Conservation (phyloP, 306 rosid species). For the Sphenostylis stenocarpa region DNA sequence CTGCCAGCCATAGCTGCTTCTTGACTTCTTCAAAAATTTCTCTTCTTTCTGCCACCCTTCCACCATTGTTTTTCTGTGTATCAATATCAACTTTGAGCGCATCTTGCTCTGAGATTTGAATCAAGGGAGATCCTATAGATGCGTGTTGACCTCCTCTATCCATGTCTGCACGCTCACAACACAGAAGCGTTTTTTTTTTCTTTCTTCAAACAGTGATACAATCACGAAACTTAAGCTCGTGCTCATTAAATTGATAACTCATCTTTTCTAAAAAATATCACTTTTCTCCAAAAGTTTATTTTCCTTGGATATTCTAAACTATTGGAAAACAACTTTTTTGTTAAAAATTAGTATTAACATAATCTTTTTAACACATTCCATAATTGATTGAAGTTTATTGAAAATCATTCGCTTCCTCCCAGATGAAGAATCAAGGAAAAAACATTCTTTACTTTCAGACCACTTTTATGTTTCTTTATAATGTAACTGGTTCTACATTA, state of each 20-base stretch:
- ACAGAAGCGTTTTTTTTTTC: neutral
- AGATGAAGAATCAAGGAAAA: too few species aligned
- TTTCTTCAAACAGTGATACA: neutral
- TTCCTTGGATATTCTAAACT: too few species aligned
- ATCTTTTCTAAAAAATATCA: too few species aligned
- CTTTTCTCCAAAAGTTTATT: too few species aligned
- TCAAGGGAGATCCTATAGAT: conserved; percentile 42
- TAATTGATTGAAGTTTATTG: too few species aligned
- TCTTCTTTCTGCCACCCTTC: neutral
- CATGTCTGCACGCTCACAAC: conserved; percentile 24
- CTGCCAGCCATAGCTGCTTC: conserved; percentile 78
- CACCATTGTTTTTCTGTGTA: neutral
- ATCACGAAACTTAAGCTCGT: neutral
- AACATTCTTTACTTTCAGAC: too few species aligned
- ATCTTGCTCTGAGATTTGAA: conserved; percentile 35
- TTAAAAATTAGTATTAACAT: too few species aligned
- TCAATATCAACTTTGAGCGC: neutral
- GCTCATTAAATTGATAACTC: neutral
- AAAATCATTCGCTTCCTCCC: too few species aligned
- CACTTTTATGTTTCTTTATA: too few species aligned
- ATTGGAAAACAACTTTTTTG: too few species aligned
- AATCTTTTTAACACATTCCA: too few species aligned
- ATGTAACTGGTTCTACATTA: too few species aligned
- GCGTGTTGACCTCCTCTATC: conserved; percentile 29
- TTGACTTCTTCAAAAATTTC: conserved; percentile 50